Conservation (phyloP, 148 eudicot species). For the Chenopodium formosanum region DNA sequence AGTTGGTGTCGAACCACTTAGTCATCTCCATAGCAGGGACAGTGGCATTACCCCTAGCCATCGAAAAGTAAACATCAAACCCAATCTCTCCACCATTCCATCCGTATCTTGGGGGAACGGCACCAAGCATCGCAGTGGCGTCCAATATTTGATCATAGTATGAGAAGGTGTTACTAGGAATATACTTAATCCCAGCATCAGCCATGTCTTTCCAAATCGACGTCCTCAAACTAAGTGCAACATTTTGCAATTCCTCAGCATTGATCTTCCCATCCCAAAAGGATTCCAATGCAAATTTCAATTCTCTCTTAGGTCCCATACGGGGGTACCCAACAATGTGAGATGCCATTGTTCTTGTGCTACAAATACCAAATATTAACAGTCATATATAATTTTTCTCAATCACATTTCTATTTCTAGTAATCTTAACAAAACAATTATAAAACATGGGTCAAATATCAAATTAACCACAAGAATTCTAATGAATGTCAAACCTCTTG, state of each 20-base stretch:
- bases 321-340: constrained; percentile 74
- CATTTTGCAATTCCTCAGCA: constrained; percentile 52
- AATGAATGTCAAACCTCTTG: not conserved
- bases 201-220: constrained; percentile 68
- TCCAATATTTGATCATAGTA: constrained; percentile 68
- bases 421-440: not conserved
- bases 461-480: not conserved
- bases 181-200: constrained; percentile 56
- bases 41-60: constrained; percentile 70
- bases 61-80: constrained; percentile 57
- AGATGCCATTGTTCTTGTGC: constrained; percentile 56
- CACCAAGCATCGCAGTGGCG: constrained; percentile 70
- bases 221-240: constrained; percentile 44
- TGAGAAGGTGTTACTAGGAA: constrained; percentile 72
- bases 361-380: constrained; percentile 14
- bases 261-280: constrained; percentile 67
- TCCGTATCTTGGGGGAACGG: constrained; percentile 65
- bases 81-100: constrained; percentile 73
- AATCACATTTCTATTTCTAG: not conserved
- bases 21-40: constrained; percentile 79
- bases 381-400: constrained; percentile 4
- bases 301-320: constrained; percentile 69
- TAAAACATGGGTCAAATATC: not conserved
- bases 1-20: constrained; percentile 78
- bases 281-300: constrained; percentile 66